A percentile compares a stretch with the other conserved stretches of the same genome.
phyloP scores from a whole-genome alignment of 1,284 basidiomycete species.

The Rhodotorula sp. region DNA sequence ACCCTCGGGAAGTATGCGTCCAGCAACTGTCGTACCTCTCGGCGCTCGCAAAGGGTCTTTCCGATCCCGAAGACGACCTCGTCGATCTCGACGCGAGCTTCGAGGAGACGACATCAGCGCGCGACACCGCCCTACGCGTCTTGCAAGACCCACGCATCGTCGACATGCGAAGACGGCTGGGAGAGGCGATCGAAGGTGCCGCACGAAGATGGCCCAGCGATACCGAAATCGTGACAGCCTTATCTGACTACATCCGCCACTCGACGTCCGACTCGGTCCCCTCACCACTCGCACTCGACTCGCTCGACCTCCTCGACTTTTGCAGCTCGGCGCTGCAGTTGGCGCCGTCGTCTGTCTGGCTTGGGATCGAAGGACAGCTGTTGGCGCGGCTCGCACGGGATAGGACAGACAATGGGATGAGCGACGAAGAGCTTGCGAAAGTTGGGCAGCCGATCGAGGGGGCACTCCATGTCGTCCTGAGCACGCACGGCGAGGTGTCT shows the following conservation, averaged over 20 bases:
- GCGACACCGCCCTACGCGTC: conserved; percentile 16
- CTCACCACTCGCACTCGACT: conserved; percentile 38
- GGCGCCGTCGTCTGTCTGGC: conserved; percentile 41
- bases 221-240: conserved; percentile 38
- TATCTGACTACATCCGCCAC: conserved; percentile 41
- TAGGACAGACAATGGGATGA: conserved; percentile 5
- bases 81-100: conserved; percentile 42
- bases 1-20: conserved; percentile 31
- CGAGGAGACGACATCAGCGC: conserved; percentile 34
- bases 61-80: conserved; percentile 44
- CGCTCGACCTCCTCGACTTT: conserved; percentile 34
- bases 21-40: conserved; percentile 44
- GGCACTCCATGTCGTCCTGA: conserved; percentile 20
- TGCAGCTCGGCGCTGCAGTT: conserved; percentile 21
- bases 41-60: conserved; percentile 42
- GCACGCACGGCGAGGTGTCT: conserved; percentile 9
- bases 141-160: conserved; percentile 29
- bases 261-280: conserved; percentile 41
- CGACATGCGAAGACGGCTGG: conserved; percentile 29
- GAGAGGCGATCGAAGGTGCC: conserved; percentile 32
- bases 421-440: conserved; percentile 11
- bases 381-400: conserved; percentile 32
- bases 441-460: conserved; percentile 27
- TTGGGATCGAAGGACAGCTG: conserved; percentile 31
- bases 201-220: conserved; percentile 35